Percentiles rank a stretch among this genome's conserved stretches.
phyloP scores from a whole-genome alignment of 306 rosid genomes.

The Dalbergia cultrata region DNA sequence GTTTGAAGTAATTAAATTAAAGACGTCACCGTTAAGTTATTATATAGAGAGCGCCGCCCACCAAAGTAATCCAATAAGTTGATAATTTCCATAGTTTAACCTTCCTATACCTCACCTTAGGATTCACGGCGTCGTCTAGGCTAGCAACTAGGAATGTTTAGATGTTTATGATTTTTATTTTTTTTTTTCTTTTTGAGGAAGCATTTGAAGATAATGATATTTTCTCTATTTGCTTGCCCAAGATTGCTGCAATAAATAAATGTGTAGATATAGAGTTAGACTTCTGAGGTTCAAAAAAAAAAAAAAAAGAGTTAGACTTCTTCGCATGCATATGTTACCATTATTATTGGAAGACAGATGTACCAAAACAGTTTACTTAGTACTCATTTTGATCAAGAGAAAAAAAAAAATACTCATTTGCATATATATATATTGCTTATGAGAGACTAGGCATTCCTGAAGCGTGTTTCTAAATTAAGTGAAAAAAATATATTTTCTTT shows the following conservation, averaged over 20 bases:
- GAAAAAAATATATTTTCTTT: neutral
- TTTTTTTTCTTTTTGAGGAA: too few species aligned
- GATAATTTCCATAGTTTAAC: neutral
- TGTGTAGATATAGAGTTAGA: neutral
- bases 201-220: neutral
- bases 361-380: too few species aligned
- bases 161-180: neutral
- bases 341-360: too few species aligned
- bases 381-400: too few species aligned
- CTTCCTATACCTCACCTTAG: neutral
- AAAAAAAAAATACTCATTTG: too few species aligned
- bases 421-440: too few species aligned
- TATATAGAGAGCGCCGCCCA: neutral
- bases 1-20: constrained; percentile 30
- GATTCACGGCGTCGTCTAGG: neutral
- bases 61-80: neutral
- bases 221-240: neutral
- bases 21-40: constrained; percentile 18
- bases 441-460: neutral
- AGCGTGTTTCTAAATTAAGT: too few species aligned
- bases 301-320: neutral
- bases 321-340: too few species aligned
- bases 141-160: neutral
- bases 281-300: too few species aligned
- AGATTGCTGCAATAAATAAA: neutral